Conservation (phyloP, 2,329 filamentous ascomycete genomes). For the Phialemonium atrogriseum region DNA sequence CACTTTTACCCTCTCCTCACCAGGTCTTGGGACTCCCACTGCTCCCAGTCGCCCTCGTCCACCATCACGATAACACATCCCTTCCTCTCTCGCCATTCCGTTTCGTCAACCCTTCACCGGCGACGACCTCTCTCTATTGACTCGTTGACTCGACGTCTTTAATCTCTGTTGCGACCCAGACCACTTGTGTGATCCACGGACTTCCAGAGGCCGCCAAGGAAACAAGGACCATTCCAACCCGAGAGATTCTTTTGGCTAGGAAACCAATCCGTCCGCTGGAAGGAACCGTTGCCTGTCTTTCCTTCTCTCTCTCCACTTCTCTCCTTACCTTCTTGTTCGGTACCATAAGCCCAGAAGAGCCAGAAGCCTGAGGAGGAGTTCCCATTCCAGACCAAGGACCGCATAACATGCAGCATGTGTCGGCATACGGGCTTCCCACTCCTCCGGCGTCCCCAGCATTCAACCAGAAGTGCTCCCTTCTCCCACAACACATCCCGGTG, state of each 20-base stretch:
- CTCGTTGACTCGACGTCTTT: conserved; percentile 43
- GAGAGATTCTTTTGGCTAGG: conserved; percentile 16
- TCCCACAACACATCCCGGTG: conserved; percentile 22
- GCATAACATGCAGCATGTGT: conserved; percentile 52
- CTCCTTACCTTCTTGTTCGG: conserved; percentile 6
- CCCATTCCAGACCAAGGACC: conserved; percentile 14
- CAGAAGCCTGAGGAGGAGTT: conserved; percentile 7
- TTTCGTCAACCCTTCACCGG: conserved; percentile 1
- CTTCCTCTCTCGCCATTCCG: not conserved
- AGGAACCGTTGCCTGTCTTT: conserved; percentile 22
- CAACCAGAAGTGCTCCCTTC: conserved; percentile 39
- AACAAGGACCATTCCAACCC: conserved; percentile 13
- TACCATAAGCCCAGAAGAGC: conserved; percentile 3
- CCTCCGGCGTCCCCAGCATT: conserved; percentile 48
- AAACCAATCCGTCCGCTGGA: conserved; percentile 19
- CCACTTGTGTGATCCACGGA: conserved; percentile 7
- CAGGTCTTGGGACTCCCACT: conserved; percentile 6
- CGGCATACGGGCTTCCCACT: conserved; percentile 47
- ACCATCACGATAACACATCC: conserved; percentile 3
- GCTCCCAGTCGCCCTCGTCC: conserved; percentile 11
- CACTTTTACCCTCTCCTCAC: conserved; percentile 6
- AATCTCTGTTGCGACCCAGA: conserved; percentile 14
- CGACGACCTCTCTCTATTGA: conserved; percentile 23
- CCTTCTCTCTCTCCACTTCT: conserved; percentile 8
- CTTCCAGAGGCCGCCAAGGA: conserved; percentile 12